A percentile compares a stretch with the other conserved stretches of the same genome.
Evolutionary conservation across 495 filamentous ascomycete species (phyloP).

Genomic region (Trichocladium uniseriatum): DNA sequence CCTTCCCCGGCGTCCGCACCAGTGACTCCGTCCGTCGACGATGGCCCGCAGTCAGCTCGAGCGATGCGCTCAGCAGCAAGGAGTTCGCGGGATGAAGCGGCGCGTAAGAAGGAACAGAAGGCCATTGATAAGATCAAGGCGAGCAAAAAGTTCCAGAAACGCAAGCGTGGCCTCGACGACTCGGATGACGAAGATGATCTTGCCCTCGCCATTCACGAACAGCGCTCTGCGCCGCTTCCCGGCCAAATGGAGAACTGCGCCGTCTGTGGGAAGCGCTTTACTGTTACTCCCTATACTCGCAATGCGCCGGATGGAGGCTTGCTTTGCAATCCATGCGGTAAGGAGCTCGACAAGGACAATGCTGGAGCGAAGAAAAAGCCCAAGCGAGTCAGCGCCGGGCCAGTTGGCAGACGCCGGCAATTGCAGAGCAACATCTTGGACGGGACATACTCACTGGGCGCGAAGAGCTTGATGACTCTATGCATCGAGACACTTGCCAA

Average conservation of each 20-base stretch:
- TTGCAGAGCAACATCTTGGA: constrained; percentile 71
- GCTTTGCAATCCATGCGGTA: constrained; percentile 79
- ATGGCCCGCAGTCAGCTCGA: constrained; percentile 8
- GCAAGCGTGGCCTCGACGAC: constrained; percentile 43
- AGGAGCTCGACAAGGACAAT: constrained; percentile 53
- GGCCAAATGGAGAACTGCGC: constrained; percentile 88
- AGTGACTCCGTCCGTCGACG: constrained; percentile 4
- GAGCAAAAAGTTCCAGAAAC: constrained; percentile 64
- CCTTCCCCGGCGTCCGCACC: constrained; percentile 11
- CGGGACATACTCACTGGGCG: constrained; percentile 57
- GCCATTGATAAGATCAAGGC: constrained; percentile 69
- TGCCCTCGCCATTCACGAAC: constrained; percentile 48
- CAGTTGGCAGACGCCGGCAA: constrained; percentile 51
- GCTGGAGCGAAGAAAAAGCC: constrained; percentile 51
- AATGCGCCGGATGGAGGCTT: constrained; percentile 73
- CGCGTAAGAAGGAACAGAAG: constrained; percentile 54
- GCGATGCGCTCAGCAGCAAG: constrained; percentile 22
- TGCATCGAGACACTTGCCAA: constrained; percentile 80
- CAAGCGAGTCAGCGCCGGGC: constrained; percentile 31
- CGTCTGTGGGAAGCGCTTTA: constrained; percentile 78
- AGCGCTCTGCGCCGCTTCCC: constrained; percentile 56
- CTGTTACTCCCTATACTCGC: constrained; percentile 83
- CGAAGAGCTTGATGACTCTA: constrained; percentile 62
- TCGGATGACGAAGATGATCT: constrained; percentile 43
- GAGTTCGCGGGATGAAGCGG: constrained; percentile 34